phyloP scores from a whole-genome alignment of 129 eudicot genomes.

The Lonicera japonica region DNA sequence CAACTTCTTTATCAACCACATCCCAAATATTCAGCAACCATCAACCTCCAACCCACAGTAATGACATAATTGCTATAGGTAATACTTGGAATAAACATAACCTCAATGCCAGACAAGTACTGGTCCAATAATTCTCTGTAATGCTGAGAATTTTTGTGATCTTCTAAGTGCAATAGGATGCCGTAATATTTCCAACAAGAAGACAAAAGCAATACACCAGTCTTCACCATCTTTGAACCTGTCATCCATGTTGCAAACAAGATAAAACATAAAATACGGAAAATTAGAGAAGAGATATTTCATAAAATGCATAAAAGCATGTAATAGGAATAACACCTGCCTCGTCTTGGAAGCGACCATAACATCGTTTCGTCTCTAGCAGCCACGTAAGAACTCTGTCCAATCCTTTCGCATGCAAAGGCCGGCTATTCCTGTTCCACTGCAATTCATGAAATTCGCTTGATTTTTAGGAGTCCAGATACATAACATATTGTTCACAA shows the following conservation, averaged over 20 bases:
- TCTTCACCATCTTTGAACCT: conserved; percentile 41
- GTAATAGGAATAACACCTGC: conserved; percentile 36
- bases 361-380: conserved; percentile 31
- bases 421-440: conserved; percentile 91
- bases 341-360: conserved; percentile 40
- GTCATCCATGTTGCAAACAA: conserved; percentile 11
- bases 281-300: not conserved
- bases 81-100: conserved; percentile 5
- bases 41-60: not conserved
- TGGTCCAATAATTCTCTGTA: conserved; percentile 60
- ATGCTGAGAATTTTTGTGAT: conserved; percentile 37
- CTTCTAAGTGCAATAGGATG: conserved; percentile 62
- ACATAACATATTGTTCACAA: no score
- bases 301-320: not conserved
- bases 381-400: conserved; percentile 70
- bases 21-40: not conserved
- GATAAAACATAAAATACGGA: not conserved
- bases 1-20: no score
- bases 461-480: not conserved
- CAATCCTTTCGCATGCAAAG: conserved; percentile 74
- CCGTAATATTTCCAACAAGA: conserved; percentile 98
- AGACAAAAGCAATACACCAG: conserved; percentile 69
- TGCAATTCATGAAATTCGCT: conserved; percentile 14
- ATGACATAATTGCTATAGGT: not conserved
- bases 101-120: conserved; percentile 84